Base-by-base conservation (phyloP, 2,329 filamentous ascomycete genomes). In the Curvularia eragrostidis region DNA sequence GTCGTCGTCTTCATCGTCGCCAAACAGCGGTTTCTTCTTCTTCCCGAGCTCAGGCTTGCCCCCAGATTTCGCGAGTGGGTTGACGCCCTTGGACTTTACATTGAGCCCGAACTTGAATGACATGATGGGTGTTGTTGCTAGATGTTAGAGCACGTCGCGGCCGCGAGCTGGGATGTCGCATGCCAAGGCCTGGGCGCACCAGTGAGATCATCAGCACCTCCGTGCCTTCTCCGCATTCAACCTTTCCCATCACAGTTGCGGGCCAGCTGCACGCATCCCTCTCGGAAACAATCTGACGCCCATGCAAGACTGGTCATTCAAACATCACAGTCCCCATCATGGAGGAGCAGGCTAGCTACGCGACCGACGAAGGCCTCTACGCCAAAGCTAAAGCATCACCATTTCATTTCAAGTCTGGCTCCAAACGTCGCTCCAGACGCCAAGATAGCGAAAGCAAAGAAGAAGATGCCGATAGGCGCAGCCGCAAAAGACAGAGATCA, bases 91-190 rank as follows among this genome's bases (percentile, higher is more conserved):
- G 69, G 87, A 88, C 48, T 82, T 77, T 43, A 87, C 65, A 68
- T 85, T 89, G 38, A 90, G 81, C 49, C 87, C 88, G 65, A 83
- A 84, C 19, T 81, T 82, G 51, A 85, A 77, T 15, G 74, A 70
- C 75, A 76, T 76, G 60, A 38, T 68, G 64, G 12, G 36, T 50
- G 53, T 28, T 51, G 66, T 44, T 36, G 53, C 51, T 53, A 34
- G 24, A 39, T 48, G 48, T 49, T 34, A 39, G 41, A 26, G 38
- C 23, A 43, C 39, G 49, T 19, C 24, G 44, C 44, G 41, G 38
- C 24, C 28, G 46, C 47, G 43, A 48, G 38, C 54, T 48, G 10
- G 52, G 56, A 47, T 56, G 50, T 28, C 19, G 21, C 38, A 34
- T 53, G 70, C 70, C 70, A 73, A 69, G 67, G 10, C 46, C 34